phyloP scores from a whole-genome alignment of 1,139 yeast species.

The Hansenula lynferdii region DNA sequence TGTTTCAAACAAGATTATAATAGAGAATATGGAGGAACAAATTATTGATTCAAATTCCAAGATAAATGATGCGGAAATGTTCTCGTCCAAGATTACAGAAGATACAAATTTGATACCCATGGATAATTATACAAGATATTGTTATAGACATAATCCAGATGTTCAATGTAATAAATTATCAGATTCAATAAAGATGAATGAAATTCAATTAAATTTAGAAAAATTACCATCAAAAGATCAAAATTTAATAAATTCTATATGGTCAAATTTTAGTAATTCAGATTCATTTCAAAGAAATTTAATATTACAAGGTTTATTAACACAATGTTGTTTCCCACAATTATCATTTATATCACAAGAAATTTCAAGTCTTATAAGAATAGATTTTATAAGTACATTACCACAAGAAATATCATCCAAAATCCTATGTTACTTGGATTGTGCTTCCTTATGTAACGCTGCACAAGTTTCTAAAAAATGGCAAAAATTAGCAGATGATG shows the following conservation, averaged over 20 bases:
- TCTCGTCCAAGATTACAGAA: not conserved
- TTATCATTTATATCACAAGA: conserved; percentile 78
- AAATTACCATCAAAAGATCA: conserved; percentile 57
- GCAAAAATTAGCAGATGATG: conserved; percentile 91
- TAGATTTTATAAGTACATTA: conserved; percentile 80
- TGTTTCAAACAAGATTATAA: not conserved
- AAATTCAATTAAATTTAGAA: conserved; percentile 53
- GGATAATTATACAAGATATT: conserved; percentile 58
- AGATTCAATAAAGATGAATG: conserved; percentile 61
- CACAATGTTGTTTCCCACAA: conserved; percentile 95
- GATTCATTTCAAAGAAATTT: conserved; percentile 63
- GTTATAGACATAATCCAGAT: conserved; percentile 92
- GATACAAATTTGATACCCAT: conserved; percentile 15
- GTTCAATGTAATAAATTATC: conserved; percentile 65
- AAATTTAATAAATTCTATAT: conserved; percentile 66
- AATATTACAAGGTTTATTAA: conserved; percentile 75
- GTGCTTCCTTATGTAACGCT: conserved; percentile 86
- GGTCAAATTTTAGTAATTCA: conserved; percentile 78
- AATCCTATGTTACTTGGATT: conserved; percentile 83
- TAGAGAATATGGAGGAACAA: not conserved
- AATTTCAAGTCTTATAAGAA: conserved; percentile 72
- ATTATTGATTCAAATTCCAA: conserved; percentile 1
- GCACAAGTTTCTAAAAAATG: conserved; percentile 87
- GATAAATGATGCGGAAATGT: too few species aligned
- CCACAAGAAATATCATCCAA: conserved; percentile 85